These are phyloP conservation scores for Beauveria scarabaeidicola DNA, from an alignment of 2,329 filamentous ascomycete genomes.

Conservation along the genomic window DNA sequence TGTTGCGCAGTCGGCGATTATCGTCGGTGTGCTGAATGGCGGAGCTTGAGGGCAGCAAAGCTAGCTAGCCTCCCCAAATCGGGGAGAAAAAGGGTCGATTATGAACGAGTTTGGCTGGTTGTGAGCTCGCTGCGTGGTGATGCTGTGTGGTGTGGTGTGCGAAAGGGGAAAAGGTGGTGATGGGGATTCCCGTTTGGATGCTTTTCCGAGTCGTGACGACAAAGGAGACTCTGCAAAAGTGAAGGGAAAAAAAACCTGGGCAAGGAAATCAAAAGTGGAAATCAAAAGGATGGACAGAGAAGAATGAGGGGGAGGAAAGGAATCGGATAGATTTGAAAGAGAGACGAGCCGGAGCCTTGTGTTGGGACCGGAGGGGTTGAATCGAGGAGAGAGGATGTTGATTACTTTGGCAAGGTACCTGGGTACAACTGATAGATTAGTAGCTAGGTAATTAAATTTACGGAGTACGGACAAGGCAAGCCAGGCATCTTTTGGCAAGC, in stretches of 20 bases:
- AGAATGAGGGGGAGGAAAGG: background rate
- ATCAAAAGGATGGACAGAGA: background rate
- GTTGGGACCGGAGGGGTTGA: constrained; percentile 2
- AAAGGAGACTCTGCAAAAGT: background rate
- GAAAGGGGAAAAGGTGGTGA: background rate
- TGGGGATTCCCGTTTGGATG: background rate
- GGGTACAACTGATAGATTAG: too few species aligned
- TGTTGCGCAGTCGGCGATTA: background rate
- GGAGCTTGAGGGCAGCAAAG: background rate
- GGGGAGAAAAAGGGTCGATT: background rate
- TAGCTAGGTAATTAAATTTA: too few species aligned
- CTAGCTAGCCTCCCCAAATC: background rate
- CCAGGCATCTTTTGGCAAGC: too few species aligned
- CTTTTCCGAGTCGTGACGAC: background rate
- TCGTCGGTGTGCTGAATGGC: background rate
- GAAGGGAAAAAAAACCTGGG: background rate
- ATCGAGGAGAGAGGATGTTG: background rate
- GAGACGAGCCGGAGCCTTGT: background rate
- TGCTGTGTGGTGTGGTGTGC: background rate
- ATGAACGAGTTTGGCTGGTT: background rate
- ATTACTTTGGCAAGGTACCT: too few species aligned
- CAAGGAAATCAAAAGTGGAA: background rate
- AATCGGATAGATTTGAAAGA: constrained; percentile 5
- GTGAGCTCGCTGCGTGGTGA: background rate
- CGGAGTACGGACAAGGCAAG: too few species aligned